phyloP scores from a whole-genome alignment of 2,329 filamentous ascomycete genomes.

The Alternaria gaisen region DNA sequence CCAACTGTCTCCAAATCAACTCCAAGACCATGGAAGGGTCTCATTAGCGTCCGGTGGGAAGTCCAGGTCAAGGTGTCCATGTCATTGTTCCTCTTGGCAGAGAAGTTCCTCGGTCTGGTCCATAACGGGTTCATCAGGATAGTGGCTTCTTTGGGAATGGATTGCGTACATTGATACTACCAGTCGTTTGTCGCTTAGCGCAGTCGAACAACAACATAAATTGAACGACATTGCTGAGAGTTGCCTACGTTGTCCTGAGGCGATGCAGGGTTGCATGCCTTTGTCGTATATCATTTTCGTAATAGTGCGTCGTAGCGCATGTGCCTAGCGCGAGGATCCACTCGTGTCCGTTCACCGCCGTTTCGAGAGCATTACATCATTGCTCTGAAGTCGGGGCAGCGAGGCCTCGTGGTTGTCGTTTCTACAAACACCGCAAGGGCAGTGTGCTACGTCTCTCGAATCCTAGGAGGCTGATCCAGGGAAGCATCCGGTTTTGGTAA shows the following conservation, averaged over 20 bases:
- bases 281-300: conserved; percentile 24
- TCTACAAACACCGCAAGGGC: conserved; percentile 42
- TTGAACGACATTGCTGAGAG: conserved; percentile 37
- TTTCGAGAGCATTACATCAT: conserved; percentile 38
- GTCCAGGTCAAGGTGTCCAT: neutral
- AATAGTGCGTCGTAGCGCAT: conserved; percentile 29
- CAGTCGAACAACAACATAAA: conserved; percentile 37
- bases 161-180: conserved; percentile 22
- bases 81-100: neutral
- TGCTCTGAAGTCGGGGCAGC: conserved; percentile 38
- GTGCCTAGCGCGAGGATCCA: conserved; percentile 31
- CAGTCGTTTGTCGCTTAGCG: conserved; percentile 24
- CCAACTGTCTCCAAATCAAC: conserved; percentile 29
- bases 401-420: conserved; percentile 34
- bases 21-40: conserved; percentile 14
- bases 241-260: conserved; percentile 34
- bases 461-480: conserved; percentile 15
- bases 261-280: conserved; percentile 25
- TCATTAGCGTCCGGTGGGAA: conserved; percentile 6
- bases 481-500: conserved; percentile 18
- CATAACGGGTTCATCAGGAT: neutral
- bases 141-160: neutral
- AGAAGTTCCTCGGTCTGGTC: conserved; percentile 5
- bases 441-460: conserved; percentile 26
- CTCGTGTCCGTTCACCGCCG: conserved; percentile 34